A percentile compares a stretch with the other conserved stretches of the same genome.
Evolutionary conservation across 805 yeast genomes (phyloP).

Genomic region (Kodamaea hsintzibuensis): DNA sequence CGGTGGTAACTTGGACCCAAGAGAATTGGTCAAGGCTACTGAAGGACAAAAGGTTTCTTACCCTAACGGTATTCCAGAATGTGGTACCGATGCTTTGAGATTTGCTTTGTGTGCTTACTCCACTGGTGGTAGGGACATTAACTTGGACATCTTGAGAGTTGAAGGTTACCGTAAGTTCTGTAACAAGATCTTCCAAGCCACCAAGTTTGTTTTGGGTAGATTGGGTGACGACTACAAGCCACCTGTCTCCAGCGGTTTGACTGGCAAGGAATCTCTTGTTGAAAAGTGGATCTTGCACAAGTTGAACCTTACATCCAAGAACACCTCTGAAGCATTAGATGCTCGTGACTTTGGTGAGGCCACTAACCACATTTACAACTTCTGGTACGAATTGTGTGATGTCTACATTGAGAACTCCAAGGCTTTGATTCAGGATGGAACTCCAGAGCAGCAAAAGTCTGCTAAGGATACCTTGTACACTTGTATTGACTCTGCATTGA

Average conservation of each 20-base stretch:
- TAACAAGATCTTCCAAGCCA: conserved; percentile 98
- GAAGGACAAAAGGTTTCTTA: conserved; percentile 86
- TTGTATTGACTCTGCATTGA: conserved; percentile 87
- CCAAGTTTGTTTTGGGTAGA: conserved; percentile 92
- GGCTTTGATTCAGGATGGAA: conserved; percentile 87
- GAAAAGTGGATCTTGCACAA: conserved; percentile 97
- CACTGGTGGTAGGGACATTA: conserved; percentile 98
- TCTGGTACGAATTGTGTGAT: conserved; percentile 97
- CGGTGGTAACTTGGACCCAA: conserved; percentile 84
- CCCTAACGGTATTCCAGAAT: conserved; percentile 97
- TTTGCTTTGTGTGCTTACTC: conserved; percentile 98
- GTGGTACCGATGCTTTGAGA: conserved; percentile 98
- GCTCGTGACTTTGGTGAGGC: conserved; percentile 86
- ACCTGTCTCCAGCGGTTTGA: conserved; percentile 58
- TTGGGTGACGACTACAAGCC: conserved; percentile 88
- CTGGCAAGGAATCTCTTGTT: conserved; percentile 86
- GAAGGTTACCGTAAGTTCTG: conserved; percentile 99
- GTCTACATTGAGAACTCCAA: conserved; percentile 98
- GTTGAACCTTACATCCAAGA: conserved; percentile 67
- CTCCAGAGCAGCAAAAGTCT: conserved; percentile 77
- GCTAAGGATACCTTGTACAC: conserved; percentile 95
- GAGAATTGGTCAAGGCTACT: conserved; percentile 83
- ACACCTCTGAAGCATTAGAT: conserved; percentile 67
- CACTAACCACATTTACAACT: conserved; percentile 84
- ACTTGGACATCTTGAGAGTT: conserved; percentile 91